Percentiles rank a stretch among this genome's conserved stretches.
These are phyloP conservation scores for Ophiostoma novo-ulmi DNA, from an alignment of 2,329 filamentous ascomycete genomes.

Conservation along the genomic window DNA sequence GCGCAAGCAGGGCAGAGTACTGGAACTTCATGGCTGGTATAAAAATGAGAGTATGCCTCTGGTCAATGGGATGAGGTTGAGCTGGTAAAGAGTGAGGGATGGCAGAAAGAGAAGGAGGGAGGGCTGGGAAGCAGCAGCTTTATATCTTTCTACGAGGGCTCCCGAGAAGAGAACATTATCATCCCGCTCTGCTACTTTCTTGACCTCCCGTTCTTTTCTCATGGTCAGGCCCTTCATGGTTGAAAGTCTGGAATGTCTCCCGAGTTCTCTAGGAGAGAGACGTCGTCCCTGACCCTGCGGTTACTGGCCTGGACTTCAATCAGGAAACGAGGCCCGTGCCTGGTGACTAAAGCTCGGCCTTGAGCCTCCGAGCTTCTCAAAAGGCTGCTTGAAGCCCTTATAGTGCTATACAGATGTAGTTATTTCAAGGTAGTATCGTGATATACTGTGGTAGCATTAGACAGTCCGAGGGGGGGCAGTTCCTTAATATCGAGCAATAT, in stretches of 20 bases:
- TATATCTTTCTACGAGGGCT: not conserved
- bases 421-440: not conserved
- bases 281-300: too few relatives aligned
- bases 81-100: not conserved
- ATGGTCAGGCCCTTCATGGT: not conserved
- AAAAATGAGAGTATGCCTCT: constrained; percentile 11
- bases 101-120: not conserved
- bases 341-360: not conserved
- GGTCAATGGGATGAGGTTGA: constrained; percentile 25
- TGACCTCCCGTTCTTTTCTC: not conserved
- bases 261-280: not conserved
- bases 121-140: not conserved
- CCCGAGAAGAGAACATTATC: too few relatives aligned
- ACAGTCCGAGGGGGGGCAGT: not conserved
- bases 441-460: constrained; percentile 2
- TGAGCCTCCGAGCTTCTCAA: constrained; percentile 11
- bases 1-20: constrained; percentile 35
- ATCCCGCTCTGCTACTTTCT: not conserved
- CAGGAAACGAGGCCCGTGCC: constrained; percentile 36
- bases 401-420: not conserved
- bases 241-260: not conserved
- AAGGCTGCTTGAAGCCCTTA: not conserved
- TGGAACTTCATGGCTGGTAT: constrained; percentile 36
- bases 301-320: constrained; percentile 26
- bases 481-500: constrained; percentile 6